Conservation (phyloP, 352 stramenopile species). For the Phytophthora litchii region DNA sequence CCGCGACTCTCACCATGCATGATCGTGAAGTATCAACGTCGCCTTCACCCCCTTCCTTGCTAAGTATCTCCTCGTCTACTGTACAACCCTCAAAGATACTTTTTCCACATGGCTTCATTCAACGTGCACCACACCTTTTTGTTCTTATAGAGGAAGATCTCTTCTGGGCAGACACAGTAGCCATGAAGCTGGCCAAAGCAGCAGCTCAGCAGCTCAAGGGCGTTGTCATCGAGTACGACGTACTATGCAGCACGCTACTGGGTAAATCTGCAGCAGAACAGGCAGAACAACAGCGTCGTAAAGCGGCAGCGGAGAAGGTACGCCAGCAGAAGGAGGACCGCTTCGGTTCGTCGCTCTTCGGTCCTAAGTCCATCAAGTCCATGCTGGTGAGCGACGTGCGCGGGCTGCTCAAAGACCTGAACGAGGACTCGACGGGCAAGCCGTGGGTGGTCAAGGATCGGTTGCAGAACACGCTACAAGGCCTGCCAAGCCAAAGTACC, state of each 20-base stretch:
- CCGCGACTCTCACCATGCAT: too few relatives aligned
- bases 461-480: conserved; percentile 65
- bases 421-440: conserved; percentile 66
- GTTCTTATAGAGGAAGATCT: conserved; percentile 22
- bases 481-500: conserved; percentile 65
- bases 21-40: too few relatives aligned
- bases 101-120: conserved; percentile 8
- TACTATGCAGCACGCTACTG: conserved; percentile 73
- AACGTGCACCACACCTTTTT: conserved; percentile 8
- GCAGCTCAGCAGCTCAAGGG: conserved; percentile 74
- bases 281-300: conserved; percentile 34
- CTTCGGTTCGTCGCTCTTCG: conserved; percentile 34
- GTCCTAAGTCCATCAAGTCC: conserved; percentile 36
- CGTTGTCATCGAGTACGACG: conserved; percentile 81
- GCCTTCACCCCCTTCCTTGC: too few relatives aligned
- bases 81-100: not conserved
- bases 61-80: too few relatives aligned
- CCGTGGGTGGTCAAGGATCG: conserved; percentile 70
- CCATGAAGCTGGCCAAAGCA: conserved; percentile 74
- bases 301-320: conserved; percentile 21
- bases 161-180: not conserved
- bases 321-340: conserved; percentile 25
- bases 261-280: conserved; percentile 47
- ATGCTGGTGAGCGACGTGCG: conserved; percentile 76
- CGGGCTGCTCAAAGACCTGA: conserved; percentile 62